Evolutionary conservation across 108 stramenopile species (phyloP).

Genomic region (Skeletonema grethae): DNA sequence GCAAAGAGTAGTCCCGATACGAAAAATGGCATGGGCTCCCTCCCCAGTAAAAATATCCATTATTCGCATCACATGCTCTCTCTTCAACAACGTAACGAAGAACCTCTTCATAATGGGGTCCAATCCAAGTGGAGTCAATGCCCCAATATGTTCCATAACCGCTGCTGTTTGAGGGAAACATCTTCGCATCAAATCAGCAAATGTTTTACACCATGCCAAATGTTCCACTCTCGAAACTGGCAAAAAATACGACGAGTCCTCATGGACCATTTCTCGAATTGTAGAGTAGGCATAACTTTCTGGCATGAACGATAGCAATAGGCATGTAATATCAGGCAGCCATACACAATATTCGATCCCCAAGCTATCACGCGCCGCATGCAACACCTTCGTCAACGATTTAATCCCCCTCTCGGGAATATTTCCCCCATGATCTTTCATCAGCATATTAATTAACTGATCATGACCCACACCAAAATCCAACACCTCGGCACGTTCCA

Average conservation of each 20-base stretch:
- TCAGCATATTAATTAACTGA: conserved; percentile 39
- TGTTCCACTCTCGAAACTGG: conserved; percentile 64
- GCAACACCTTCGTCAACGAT: conserved; percentile 31
- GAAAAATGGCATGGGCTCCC: conserved; percentile 46
- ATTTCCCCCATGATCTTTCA: conserved; percentile 27
- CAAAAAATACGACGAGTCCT: conserved; percentile 61
- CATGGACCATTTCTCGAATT: conserved; percentile 47
- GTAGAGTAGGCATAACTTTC: conserved; percentile 48
- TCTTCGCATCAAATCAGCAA: conserved; percentile 68
- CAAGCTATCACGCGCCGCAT: conserved; percentile 40
- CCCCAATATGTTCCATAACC: conserved; percentile 50
- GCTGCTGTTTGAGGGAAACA: conserved; percentile 45
- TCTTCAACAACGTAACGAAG: conserved; percentile 37
- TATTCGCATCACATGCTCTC: conserved; percentile 44
- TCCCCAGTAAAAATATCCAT: conserved; percentile 50
- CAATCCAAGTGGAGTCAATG: conserved; percentile 39
- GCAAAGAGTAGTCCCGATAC: conserved; percentile 47
- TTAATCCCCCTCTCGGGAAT: conserved; percentile 34
- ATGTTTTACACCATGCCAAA: conserved; percentile 65
- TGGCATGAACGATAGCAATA: conserved; percentile 46
- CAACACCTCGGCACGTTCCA: conserved; percentile 38
- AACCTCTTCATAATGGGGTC: conserved; percentile 47
- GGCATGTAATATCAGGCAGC: conserved; percentile 39
- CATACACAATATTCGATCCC: conserved; percentile 46
- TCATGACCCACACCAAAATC: conserved; percentile 48